A percentile compares a stretch with the other conserved stretches of the same genome.
These are phyloP conservation scores for Gardenia jasminoides DNA, from an alignment of 257 asterid genomes.

Conservation along the genomic window DNA sequence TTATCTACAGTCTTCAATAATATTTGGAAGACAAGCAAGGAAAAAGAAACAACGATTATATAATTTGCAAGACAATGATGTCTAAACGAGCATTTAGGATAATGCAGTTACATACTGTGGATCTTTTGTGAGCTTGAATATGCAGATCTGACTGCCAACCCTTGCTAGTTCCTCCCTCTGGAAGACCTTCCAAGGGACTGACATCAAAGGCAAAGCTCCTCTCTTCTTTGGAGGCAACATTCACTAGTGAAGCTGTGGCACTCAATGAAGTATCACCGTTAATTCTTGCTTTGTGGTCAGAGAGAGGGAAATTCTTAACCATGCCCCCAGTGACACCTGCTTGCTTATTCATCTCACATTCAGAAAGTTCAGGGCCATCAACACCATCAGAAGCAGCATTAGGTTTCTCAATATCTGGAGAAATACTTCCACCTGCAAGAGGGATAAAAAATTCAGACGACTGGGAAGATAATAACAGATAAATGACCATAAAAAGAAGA, in stretches of 20 bases:
- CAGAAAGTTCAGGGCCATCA: constrained; percentile 32
- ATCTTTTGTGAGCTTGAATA: constrained; percentile 45
- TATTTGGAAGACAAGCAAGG: constrained; percentile 10
- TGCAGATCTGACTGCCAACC: constrained; percentile 39
- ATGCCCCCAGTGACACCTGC: constrained; percentile 22
- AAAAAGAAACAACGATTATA: neutral
- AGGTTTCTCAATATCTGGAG: constrained; percentile 36
- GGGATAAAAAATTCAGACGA: neutral
- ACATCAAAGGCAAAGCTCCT: constrained; percentile 57
- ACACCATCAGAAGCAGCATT: constrained; percentile 28
- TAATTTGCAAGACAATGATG: neutral
- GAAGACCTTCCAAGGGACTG: constrained; percentile 46
- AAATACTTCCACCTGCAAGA: constrained; percentile 41
- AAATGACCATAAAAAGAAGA: neutral
- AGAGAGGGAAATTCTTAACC: constrained; percentile 29
- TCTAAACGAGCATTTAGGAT: constrained; percentile 10
- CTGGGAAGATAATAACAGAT: neutral
- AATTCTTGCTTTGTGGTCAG: constrained; percentile 15
- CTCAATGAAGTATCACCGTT: constrained; percentile 15
- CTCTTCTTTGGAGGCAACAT: constrained; percentile 45
- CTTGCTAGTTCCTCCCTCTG: constrained; percentile 43
- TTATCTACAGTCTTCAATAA: constrained; percentile 55
- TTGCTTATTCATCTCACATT: constrained; percentile 30
- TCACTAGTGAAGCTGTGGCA: constrained; percentile 32
- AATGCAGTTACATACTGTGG: constrained; percentile 37